Base-by-base conservation (phyloP, 139 green algal genomes). In the Chlamydomonas incerta region DNA sequence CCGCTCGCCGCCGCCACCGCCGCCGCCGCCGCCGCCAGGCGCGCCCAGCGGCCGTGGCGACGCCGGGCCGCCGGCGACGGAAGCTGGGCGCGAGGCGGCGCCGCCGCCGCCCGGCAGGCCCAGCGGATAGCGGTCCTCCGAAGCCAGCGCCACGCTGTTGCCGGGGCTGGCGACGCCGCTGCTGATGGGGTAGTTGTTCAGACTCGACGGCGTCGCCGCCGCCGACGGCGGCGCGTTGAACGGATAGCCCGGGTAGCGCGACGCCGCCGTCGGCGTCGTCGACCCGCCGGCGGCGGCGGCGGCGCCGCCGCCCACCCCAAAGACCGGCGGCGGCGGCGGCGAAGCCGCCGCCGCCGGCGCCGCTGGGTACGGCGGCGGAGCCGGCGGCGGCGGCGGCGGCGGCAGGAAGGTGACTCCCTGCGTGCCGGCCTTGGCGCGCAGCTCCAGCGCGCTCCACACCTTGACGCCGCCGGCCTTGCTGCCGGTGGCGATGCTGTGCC, bases 381-480 rank as follows among this genome's bases (percentile, higher is more conserved):
- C 20, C 34, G 58, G 37, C 75, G 75, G 28, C 37, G 35, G 31
- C 35, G 75, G 20, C 35, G 37, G 37, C 62, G 62, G 62, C 65
- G 46, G 28, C 77, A 60, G 31, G 77, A 84, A 84, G 24, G 46
- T 9, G 8, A 84, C 65, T 17, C 31, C 15, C 46, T 35, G 41
- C 24, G 17, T 5, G 18, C 24, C 29, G 2, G 76, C 76, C 65
- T 74, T 31, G 17, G 24, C 1, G 1, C 37, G 60, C 13, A 84
- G 65, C 10, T 74, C 65, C 3, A 2, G 18, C 41, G 47, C 77
- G 60, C 14, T 33, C 65, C 65, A 75, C n/a, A 75, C n/a, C 77
- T 84, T 84, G 65, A 84, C 77, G 77, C 65, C 65, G 77, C 77
- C 77, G 47, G 65, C 65, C 23, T 52, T 57, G 77, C 46, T 75